These are phyloP conservation scores for Phytomonas francai DNA, from an alignment of 208 protist genomes.

Conservation along the genomic window DNA sequence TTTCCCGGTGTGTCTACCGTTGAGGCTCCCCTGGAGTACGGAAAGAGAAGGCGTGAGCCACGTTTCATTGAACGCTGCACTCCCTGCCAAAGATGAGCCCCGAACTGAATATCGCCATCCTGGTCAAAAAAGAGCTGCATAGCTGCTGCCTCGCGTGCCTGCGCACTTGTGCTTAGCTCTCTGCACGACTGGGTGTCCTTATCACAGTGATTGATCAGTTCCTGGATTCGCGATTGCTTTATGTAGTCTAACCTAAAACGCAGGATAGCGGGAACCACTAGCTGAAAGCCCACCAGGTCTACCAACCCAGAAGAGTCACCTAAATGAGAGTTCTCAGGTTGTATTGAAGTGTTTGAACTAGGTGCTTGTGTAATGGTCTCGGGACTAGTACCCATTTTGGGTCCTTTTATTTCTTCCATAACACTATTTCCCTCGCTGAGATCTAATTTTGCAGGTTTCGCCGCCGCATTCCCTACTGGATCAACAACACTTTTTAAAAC, in stretches of 20 bases:
- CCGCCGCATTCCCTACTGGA: neutral
- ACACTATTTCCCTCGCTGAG: neutral
- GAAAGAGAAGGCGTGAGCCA: slow-evolving; percentile 25
- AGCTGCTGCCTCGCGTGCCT: slow-evolving; percentile 17
- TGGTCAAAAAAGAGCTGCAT: slow-evolving; percentile 20
- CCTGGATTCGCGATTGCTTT: slow-evolving; percentile 18
- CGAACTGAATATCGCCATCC: slow-evolving; percentile 35
- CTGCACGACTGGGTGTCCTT: neutral
- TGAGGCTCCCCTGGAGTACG: neutral
- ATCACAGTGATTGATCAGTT: slow-evolving; percentile 12
- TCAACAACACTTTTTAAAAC: neutral
- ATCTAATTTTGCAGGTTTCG: neutral
- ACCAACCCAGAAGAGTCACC: slow-evolving; percentile 4
- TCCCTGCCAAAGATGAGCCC: slow-evolving; percentile 30
- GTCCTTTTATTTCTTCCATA: neutral
- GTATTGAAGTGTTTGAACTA: neutral
- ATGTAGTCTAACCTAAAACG: slow-evolving; percentile 33
- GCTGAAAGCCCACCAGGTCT: slow-evolving; percentile 26
- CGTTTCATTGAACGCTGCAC: slow-evolving; percentile 32
- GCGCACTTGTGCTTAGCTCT: slow-evolving; percentile 7
- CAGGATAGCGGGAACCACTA: slow-evolving; percentile 27
- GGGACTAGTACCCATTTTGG: neutral
- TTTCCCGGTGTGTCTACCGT: neutral
- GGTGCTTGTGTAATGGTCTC: neutral
- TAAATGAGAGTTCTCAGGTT: neutral